Conservation (phyloP, 306 rosid species). For the Medicago ruthenica region DNA sequence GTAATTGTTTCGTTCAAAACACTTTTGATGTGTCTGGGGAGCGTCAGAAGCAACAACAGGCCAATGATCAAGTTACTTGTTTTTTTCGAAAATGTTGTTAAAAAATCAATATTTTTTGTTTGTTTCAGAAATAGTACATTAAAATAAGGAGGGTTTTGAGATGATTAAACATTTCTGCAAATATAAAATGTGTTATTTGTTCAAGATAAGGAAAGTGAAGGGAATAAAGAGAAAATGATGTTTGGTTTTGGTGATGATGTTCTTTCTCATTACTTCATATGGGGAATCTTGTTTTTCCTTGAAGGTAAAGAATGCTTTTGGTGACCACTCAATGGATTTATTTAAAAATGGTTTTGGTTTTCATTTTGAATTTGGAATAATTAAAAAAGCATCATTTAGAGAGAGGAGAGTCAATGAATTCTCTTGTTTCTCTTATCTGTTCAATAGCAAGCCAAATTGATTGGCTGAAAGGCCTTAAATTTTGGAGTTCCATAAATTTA, state of each 20-base stretch:
- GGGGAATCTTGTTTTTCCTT: neutral
- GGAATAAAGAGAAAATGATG: slow-evolving; percentile 4
- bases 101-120: neutral
- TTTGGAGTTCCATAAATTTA: slow-evolving; percentile 23
- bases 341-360: neutral
- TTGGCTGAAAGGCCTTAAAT: slow-evolving; percentile 8
- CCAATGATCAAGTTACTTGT: neutral
- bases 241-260: slow-evolving; percentile 14
- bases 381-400: neutral
- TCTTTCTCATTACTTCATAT: neutral
- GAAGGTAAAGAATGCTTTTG: neutral
- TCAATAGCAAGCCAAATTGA: neutral
- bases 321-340: neutral
- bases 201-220: slow-evolving; percentile 1
- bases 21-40: neutral
- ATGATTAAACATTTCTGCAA: neutral
- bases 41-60: neutral
- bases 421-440: neutral
- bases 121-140: neutral
- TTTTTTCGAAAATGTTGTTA: neutral
- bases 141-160: neutral
- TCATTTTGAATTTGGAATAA: neutral
- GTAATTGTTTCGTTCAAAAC: neutral
- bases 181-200: neutral
- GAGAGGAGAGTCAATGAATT: too few species aligned